Evolutionary conservation across 441 rosid genomes (phyloP).

Genomic region (Bocquillonia castaneifolia): DNA sequence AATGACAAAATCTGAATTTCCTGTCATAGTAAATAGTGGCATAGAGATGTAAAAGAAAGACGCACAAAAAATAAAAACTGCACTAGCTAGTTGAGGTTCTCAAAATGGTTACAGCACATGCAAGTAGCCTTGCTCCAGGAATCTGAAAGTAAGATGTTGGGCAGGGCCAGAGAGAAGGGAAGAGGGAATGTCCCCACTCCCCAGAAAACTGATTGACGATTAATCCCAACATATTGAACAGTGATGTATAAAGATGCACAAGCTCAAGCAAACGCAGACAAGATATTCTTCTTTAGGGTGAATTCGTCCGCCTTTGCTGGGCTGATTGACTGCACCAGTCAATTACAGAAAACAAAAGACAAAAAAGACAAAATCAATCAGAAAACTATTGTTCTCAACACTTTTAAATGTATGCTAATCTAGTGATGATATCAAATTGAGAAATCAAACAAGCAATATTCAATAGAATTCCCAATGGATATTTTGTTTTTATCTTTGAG

Average conservation of each 20-base stretch:
- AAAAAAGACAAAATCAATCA: no score
- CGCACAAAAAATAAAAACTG: neutral
- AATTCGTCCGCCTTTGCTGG: slow-evolving; percentile 82
- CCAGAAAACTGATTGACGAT: slow-evolving; percentile 8
- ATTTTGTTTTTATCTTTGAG: neutral
- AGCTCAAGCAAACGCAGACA: slow-evolving; percentile 52
- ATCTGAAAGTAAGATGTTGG: slow-evolving; percentile 3
- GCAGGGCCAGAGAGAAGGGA: neutral
- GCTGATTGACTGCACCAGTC: slow-evolving; percentile 64
- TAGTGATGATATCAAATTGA: no score
- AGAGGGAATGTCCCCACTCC: slow-evolving; percentile 5
- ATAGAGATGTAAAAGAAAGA: neutral
- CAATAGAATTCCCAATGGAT: neutral
- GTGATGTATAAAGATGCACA: neutral
- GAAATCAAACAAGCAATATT: no score
- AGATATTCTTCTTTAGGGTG: slow-evolving; percentile 73
- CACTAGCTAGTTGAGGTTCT: slow-evolving; percentile 9
- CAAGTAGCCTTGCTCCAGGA: slow-evolving; percentile 5
- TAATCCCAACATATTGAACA: neutral
- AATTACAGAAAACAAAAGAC: neutral
- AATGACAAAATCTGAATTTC: slow-evolving; percentile 1
- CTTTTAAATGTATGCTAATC: no score
- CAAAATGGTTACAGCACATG: slow-evolving; percentile 9
- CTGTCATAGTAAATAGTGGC: neutral
- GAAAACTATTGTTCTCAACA: no score